These are phyloP conservation scores for Phylloporus arenicola DNA, from an alignment of 768 basidiomycete genomes.

Conservation along the genomic window DNA sequence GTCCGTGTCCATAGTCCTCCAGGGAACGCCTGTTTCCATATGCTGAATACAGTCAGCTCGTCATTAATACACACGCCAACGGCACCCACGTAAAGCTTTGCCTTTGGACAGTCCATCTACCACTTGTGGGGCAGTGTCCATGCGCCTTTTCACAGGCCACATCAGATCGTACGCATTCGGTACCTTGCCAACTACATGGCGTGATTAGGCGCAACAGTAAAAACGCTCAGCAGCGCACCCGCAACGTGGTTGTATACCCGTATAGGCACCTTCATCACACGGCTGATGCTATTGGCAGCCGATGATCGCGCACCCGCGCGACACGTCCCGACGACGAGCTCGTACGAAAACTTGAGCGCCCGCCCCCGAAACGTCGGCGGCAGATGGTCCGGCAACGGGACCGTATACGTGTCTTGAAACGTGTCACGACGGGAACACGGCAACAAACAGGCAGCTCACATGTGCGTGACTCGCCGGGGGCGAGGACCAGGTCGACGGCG, in stretches of 20 bases:
- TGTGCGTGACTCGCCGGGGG: slow-evolving; percentile 77
- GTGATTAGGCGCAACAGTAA: slow-evolving; percentile 2
- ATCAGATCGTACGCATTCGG: slow-evolving; percentile 75
- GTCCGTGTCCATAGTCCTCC: slow-evolving; percentile 45
- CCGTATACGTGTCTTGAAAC: slow-evolving; percentile 67
- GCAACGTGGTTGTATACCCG: slow-evolving; percentile 84
- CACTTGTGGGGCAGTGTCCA: slow-evolving; percentile 25
- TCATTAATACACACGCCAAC: not conserved
- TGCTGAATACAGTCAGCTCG: slow-evolving; percentile 10
- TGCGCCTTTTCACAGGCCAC: slow-evolving; percentile 58
- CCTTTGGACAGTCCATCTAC: slow-evolving; percentile 20
- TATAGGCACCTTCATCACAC: slow-evolving; percentile 88
- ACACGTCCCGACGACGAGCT: slow-evolving; percentile 85
- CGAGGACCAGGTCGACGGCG: slow-evolving; percentile 77
- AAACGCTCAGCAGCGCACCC: slow-evolving; percentile 40
- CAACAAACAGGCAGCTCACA: slow-evolving; percentile 42
- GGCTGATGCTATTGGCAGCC: slow-evolving; percentile 45
- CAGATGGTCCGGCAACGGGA: slow-evolving; percentile 68
- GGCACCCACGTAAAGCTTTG: slow-evolving; percentile 16
- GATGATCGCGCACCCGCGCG: slow-evolving; percentile 43
- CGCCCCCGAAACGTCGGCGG: slow-evolving; percentile 91
- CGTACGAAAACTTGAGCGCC: slow-evolving; percentile 80
- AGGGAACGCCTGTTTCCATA: slow-evolving; percentile 25
- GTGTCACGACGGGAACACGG: not conserved
- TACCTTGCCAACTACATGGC: slow-evolving; percentile 43